Conservation (phyloP, 371 early-diverging fungal species). For the Gilbertella persicaria region DNA sequence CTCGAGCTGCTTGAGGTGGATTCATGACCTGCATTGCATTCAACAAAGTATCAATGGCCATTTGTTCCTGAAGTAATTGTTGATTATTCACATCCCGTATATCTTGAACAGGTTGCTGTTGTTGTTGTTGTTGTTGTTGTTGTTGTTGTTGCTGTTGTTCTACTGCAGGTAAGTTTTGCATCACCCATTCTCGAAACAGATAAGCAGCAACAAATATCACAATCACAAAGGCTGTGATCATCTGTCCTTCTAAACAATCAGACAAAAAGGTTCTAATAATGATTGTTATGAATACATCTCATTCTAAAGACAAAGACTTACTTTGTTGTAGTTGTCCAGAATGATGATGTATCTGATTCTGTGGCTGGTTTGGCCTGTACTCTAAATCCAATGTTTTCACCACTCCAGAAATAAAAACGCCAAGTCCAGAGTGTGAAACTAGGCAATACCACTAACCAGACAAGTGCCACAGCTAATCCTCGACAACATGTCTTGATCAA, state of each 20-base stretch:
- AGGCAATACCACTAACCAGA: constrained; percentile 82
- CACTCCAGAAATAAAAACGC: constrained; percentile 78
- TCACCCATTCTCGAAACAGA: constrained; percentile 81
- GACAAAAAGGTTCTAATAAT: constrained; percentile 57
- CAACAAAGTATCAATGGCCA: constrained; percentile 24
- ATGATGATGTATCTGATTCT: not conserved
- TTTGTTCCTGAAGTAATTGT: constrained; percentile 20
- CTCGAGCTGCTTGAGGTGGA: constrained; percentile 8
- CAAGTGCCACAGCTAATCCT: constrained; percentile 55
- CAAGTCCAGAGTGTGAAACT: constrained; percentile 78
- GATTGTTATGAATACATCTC: not conserved
- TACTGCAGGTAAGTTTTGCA: constrained; percentile 62
- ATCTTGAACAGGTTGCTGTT: not conserved
- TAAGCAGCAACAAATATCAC: constrained; percentile 74
- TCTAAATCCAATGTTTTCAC: constrained; percentile 40
- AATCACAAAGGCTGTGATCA: constrained; percentile 71
- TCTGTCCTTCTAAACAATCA: constrained; percentile 84
- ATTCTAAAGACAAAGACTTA: not conserved
- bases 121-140: not conserved
- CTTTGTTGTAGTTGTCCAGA: not conserved
- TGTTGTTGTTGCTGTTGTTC: constrained; percentile 7
- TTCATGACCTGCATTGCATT: constrained; percentile 27
- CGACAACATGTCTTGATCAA: constrained; percentile 33
- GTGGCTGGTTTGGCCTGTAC: not conserved
- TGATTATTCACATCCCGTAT: constrained; percentile 1